These are phyloP conservation scores for Macrophomina phaseolina DNA, from an alignment of 2,329 filamentous ascomycete genomes.

Conservation along the genomic window DNA sequence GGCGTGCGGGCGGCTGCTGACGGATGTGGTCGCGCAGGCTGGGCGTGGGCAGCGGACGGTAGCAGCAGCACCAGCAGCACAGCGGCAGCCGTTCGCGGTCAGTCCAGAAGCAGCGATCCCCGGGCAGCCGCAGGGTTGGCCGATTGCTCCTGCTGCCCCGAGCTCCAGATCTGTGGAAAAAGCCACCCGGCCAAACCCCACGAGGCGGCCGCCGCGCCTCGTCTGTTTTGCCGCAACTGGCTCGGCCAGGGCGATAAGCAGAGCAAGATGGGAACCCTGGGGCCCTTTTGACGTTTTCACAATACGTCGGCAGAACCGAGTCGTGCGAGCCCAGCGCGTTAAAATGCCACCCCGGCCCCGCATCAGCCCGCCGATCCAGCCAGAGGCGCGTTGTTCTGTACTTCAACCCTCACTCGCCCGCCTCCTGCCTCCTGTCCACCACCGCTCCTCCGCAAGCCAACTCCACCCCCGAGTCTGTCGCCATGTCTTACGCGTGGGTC, in stretches of 20 bases:
- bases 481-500: conserved; percentile 57
- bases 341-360: conserved; percentile 24
- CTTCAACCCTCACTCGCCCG: conserved; percentile 7
- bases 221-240: conserved; percentile 27
- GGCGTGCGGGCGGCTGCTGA: background rate
- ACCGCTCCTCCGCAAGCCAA: background rate
- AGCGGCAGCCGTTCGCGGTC: conserved; percentile 4
- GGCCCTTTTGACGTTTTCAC: conserved; percentile 25
- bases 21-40: background rate
- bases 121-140: background rate
- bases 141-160: conserved; percentile 6
- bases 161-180: conserved; percentile 21
- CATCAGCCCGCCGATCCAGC: conserved; percentile 23
- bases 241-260: conserved; percentile 24
- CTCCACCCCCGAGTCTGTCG: conserved; percentile 24
- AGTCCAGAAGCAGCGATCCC: conserved; percentile 14
- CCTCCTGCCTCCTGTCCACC: background rate
- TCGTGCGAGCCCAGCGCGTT: conserved; percentile 19
- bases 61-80: background rate
- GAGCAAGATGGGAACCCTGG: conserved; percentile 3
- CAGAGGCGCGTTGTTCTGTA: background rate
- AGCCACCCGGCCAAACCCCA: conserved; percentile 26
- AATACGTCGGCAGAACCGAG: conserved; percentile 24
- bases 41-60: too few relatives aligned
- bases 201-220: conserved; percentile 26